Evolutionary conservation across 257 asterid genomes (phyloP), one percentile per base, ranked within the genome.

Genomic region (Thymus mandschuricus): DNA sequence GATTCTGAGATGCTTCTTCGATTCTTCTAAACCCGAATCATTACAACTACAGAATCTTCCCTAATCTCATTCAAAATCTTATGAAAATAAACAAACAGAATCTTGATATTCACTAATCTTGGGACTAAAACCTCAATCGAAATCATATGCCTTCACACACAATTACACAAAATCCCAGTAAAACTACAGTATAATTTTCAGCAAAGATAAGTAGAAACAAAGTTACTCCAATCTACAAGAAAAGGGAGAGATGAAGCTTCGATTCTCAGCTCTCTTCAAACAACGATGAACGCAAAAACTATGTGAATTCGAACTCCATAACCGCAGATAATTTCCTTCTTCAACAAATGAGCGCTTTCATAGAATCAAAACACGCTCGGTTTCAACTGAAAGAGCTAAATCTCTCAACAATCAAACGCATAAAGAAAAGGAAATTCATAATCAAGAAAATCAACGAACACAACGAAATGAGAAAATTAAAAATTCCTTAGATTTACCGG

Each of bases 401-500:
- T 49, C 56, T 41, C 60, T 30, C 60, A 29, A 43, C 41, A 41
- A 30, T 58, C 55, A 61, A 33, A 11, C 54, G 30, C 29, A 21
- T 21, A 21, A 21, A 21, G 33, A n/a, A 27, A 10, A 67, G 54
- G 30, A 73, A 41, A 27, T 13, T 10, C 21, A 29, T 38, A 5
- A 38, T 6, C 8, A 10, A 10, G 50, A 6, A 41, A 58, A 68
- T n/a, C 5, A 61, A 70, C 44, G 8, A 12, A 10, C 3, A 64
- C 4, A 45, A 70, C 63, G 21, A 60, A 51, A 70, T 13, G 3
- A 10, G 4, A 34, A 48, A 52, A 45, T 6, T 11, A 21, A 46
- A 51, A 48, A 54, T 13, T 49, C 5, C 46, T 61, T 61, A 44
- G 55, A 76, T 48, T 64, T 79, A 84, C 89, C 89, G n/a, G 83